Conservation (phyloP, 768 basidiomycete genomes). For the Rhizopogon roseolus region DNA sequence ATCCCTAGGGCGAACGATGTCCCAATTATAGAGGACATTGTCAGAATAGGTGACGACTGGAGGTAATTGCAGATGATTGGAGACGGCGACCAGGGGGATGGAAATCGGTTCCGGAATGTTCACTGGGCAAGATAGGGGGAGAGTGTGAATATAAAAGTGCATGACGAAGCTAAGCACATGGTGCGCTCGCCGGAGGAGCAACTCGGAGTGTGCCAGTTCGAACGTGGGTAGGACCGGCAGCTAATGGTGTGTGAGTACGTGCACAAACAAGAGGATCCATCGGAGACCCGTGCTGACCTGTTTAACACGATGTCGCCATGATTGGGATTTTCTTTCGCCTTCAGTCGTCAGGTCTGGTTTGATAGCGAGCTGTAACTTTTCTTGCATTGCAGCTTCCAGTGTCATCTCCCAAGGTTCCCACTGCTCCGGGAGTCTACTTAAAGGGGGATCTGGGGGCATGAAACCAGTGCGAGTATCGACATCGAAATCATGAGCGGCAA, state of each 20-base stretch:
- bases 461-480: conserved; percentile 90
- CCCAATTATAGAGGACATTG: conserved; percentile 88
- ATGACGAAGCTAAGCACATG: conserved; percentile 67
- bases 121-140: conserved; percentile 44
- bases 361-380: conserved; percentile 50
- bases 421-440: conserved; percentile 49
- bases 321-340: conserved; percentile 37
- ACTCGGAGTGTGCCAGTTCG: conserved; percentile 44
- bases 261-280: background rate
- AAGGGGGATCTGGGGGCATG: conserved; percentile 76
- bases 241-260: conserved; percentile 27
- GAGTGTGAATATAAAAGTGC: conserved; percentile 75
- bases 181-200: conserved; percentile 65
- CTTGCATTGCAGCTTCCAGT: conserved; percentile 45
- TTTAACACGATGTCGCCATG: conserved; percentile 51
- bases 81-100: conserved; percentile 72
- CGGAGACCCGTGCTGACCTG: conserved; percentile 31
- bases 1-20: conserved; percentile 25
- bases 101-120: conserved; percentile 67
- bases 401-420: conserved; percentile 74
- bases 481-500: conserved; percentile 86
- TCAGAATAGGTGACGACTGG: conserved; percentile 90
- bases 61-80: conserved; percentile 68
- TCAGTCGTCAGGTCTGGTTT: conserved; percentile 34
- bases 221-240: conserved; percentile 48